Base-by-base conservation (phyloP, 345 rosid species). In the Syzygium oleosum region DNA sequence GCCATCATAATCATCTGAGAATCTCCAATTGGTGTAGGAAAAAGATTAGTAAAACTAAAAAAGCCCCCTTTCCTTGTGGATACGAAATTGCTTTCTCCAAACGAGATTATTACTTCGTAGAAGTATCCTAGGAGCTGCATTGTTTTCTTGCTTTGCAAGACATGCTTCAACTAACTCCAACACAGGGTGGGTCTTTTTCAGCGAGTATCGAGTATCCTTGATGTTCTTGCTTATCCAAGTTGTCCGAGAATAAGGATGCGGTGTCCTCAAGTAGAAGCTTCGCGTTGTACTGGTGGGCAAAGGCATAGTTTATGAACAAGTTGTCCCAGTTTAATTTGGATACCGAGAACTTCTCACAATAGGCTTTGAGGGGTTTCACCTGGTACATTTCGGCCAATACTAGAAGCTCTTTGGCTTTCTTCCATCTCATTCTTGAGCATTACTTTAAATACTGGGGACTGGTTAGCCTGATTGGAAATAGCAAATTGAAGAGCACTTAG, bases 371-470 rank as follows among this genome's bases (percentile, higher is more conserved):
- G 87, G 95, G 95, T 89, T 94, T 92, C 88, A 96, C 96, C 88
- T 95, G 91, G 88, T 95, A 96, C 89, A 95, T 97, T 90, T 97
- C 98, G 2, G 99, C 92, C 91, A 94, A 88, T 16, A 91, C 94
- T 55, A 97, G 88, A 12, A 97, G 98, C 85, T 95, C 98, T 94
- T 29, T 89, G 89, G 79, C 96, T 95, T 88, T 97, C 99, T 88
- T 93, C 91, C 97, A 95, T 97, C 90, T 95, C 98, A 53, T 94
- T 95, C 89, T 96, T 95, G 16, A 95, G 92, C 98, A 97, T 95
- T 38, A 95, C 99, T 91, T 92, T 95, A 68, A 97, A 95, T 55
- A 96, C 94, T 1, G 97, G 98, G 1, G 98, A 97, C 27, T 93
- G 95, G 63, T 91, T 93, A 29, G 90, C 98, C 94, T 95, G 91